phyloP scores from a whole-genome alignment of 2,329 filamentous ascomycete species.

The Curvularia eragrostidis region DNA sequence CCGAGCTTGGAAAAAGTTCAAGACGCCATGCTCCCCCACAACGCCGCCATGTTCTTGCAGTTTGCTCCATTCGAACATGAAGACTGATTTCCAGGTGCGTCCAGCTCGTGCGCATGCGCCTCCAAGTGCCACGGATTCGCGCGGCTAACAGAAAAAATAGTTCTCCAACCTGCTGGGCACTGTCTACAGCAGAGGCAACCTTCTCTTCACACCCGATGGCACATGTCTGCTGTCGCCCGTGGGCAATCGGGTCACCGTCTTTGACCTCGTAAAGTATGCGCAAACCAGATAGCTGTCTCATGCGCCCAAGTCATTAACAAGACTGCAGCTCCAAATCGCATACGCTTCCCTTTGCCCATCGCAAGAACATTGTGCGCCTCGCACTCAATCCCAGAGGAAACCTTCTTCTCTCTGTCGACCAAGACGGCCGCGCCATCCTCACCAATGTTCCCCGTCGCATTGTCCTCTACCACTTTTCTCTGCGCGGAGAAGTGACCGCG shows the following conservation, averaged over 20 bases:
- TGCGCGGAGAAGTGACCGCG: constrained; percentile 80
- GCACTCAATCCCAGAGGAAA: constrained; percentile 91
- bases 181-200: constrained; percentile 97
- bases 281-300: too few relatives aligned
- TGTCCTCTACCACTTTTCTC: constrained; percentile 93
- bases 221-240: constrained; percentile 95
- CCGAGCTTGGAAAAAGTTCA: constrained; percentile 44
- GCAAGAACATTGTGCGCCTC: constrained; percentile 88
- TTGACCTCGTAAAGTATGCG: constrained; percentile 89
- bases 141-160: constrained; percentile 59
- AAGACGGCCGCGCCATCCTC: constrained; percentile 91
- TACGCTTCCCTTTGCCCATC: constrained; percentile 88
- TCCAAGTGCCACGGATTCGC: neutral
- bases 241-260: constrained; percentile 93
- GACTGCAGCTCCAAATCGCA: constrained; percentile 77
- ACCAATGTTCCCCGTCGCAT: constrained; percentile 88
- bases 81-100: constrained; percentile 95
- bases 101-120: neutral
- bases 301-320: constrained; percentile 7
- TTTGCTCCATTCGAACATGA: constrained; percentile 67
- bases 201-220: constrained; percentile 95
- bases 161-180: constrained; percentile 98
- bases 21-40: constrained; percentile 34
- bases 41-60: constrained; percentile 24
- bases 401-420: constrained; percentile 89